These are phyloP conservation scores for Actinomortierella wolfii DNA, from an alignment of 371 early-diverging fungal species.

Conservation along the genomic window DNA sequence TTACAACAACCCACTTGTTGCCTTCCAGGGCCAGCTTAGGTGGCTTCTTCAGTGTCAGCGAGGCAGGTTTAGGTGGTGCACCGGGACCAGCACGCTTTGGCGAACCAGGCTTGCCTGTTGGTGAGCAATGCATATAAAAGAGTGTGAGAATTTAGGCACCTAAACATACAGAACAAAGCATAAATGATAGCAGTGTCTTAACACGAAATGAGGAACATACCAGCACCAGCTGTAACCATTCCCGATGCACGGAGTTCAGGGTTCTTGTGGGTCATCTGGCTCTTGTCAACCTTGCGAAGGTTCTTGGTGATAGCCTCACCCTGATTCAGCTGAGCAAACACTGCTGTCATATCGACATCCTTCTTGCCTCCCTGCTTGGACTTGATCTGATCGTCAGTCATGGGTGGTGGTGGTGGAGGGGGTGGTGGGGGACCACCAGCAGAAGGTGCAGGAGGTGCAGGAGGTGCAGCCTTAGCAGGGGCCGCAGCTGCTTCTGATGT, in stretches of 20 bases:
- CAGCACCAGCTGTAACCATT: conserved; percentile 49
- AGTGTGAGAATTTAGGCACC: neutral
- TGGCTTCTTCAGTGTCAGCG: conserved; percentile 73
- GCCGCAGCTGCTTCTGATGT: conserved; percentile 49
- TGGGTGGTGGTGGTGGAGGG: conserved; percentile 67
- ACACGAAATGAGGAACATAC: conserved; percentile 13
- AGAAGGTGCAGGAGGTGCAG: conserved; percentile 54
- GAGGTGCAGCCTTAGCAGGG: conserved; percentile 51
- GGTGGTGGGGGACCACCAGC: conserved; percentile 67
- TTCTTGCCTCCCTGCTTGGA: conserved; percentile 7
- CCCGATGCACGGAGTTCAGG: conserved; percentile 78
- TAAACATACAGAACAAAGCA: neutral
- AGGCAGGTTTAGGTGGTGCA: conserved; percentile 66
- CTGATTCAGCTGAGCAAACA: conserved; percentile 90
- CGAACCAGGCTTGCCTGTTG: conserved; percentile 43
- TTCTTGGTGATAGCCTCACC: conserved; percentile 80
- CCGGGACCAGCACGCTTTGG: conserved; percentile 62
- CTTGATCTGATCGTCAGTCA: conserved; percentile 39
- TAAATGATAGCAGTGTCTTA: neutral
- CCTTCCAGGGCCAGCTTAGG: conserved; percentile 85
- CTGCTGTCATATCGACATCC: conserved; percentile 59
- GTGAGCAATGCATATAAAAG: neutral
- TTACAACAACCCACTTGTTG: conserved; percentile 88
- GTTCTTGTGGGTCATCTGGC: conserved; percentile 97
- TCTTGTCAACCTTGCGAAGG: conserved; percentile 92